These are phyloP conservation scores for Lactarius hengduanensis DNA, from an alignment of 768 basidiomycete genomes.

Conservation along the genomic window DNA sequence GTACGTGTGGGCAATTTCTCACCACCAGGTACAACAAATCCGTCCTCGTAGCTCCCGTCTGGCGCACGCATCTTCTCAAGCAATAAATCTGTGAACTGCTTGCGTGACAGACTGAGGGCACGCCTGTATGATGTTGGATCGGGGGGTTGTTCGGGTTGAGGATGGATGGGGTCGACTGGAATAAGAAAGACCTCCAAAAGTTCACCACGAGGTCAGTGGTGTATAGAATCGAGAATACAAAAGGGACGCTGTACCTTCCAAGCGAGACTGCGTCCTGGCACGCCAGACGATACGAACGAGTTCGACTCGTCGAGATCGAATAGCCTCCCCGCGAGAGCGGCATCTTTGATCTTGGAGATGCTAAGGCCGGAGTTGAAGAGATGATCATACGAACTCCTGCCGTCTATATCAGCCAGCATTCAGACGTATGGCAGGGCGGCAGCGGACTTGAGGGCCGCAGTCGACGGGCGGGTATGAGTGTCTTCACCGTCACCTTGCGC, in stretches of 20 bases:
- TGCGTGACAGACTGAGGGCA: constrained; percentile 49
- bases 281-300: constrained; percentile 42
- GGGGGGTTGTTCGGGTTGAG: constrained; percentile 40
- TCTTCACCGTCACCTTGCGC: constrained; percentile 10
- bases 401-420: constrained; percentile 12
- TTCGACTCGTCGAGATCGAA: constrained; percentile 43
- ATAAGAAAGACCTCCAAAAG: constrained; percentile 62
- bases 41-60: constrained; percentile 79
- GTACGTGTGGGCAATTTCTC: constrained; percentile 36
- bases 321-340: constrained; percentile 59
- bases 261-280: constrained; percentile 74
- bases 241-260: constrained; percentile 65
- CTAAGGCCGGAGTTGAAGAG: constrained; percentile 53
- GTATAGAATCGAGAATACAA: background rate
- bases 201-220: constrained; percentile 24
- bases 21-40: constrained; percentile 56
- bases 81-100: constrained; percentile 55
- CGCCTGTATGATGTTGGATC: constrained; percentile 31
- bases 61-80: constrained; percentile 77
- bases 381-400: constrained; percentile 43
- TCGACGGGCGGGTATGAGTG: constrained; percentile 14
- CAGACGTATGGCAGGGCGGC: constrained; percentile 2
- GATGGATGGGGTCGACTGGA: constrained; percentile 62
- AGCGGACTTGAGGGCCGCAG: constrained; percentile 18
- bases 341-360: constrained; percentile 66